Evolutionary conservation across 352 stramenopile genomes (phyloP).

Genomic region (Saprolegnia diclina): DNA sequence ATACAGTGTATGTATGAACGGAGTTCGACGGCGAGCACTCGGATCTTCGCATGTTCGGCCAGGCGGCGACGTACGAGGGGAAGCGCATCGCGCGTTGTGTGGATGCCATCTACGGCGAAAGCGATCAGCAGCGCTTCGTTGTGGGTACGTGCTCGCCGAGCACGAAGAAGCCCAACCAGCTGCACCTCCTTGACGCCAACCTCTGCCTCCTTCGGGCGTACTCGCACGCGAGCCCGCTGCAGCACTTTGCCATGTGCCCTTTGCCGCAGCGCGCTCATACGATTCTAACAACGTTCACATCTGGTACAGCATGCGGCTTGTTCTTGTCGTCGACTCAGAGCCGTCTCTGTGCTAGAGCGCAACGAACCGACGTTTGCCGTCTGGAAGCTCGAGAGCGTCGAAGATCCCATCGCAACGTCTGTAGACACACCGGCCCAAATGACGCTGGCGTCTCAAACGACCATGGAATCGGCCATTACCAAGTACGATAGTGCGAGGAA

Average conservation of each 20-base stretch:
- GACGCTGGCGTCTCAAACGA: neutral
- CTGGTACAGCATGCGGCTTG: neutral
- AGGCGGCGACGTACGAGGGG: conserved; percentile 11
- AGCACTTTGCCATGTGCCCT: conserved; percentile 25
- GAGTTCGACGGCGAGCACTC: too few relatives aligned
- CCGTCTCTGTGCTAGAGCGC: neutral
- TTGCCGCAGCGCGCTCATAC: conserved; percentile 10
- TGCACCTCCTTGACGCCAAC: conserved; percentile 29
- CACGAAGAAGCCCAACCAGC: conserved; percentile 63
- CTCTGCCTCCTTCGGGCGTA: conserved; percentile 4
- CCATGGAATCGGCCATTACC: conserved; percentile 7
- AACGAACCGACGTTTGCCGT: conserved; percentile 24
- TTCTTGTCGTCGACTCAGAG: neutral
- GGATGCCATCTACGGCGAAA: conserved; percentile 59
- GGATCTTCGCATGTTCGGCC: conserved; percentile 25
- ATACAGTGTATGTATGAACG: too few relatives aligned
- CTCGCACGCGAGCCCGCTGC: conserved; percentile 17
- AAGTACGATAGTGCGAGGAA: neutral
- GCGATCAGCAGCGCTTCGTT: conserved; percentile 56
- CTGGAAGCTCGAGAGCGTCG: conserved; percentile 21
- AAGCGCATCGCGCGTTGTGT: conserved; percentile 44
- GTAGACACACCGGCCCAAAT: neutral
- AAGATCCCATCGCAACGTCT: neutral
- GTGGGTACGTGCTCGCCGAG: conserved; percentile 44
- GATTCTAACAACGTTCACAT: conserved; percentile 20